These are phyloP conservation scores for Strobilomyces echinocephalus DNA, from an alignment of 768 basidiomycete species.

Conservation along the genomic window DNA sequence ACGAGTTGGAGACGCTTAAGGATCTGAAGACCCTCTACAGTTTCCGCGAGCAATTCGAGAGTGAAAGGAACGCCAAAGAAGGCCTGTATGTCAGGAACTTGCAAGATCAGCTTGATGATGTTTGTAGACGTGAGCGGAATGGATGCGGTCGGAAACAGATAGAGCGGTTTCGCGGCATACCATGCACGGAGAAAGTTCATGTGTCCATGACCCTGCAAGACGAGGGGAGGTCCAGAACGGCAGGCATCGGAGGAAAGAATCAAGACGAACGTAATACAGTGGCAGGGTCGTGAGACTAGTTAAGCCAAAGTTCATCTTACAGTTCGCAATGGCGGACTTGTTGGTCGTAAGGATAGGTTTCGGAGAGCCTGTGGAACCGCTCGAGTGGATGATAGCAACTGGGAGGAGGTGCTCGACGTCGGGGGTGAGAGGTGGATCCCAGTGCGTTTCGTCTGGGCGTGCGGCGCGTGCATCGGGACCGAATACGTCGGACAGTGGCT, in stretches of 20 bases:
- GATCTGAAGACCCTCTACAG: conserved; percentile 38
- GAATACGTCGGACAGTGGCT: conserved; percentile 19
- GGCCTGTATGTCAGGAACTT: conserved; percentile 30
- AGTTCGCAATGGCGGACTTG: conserved; percentile 33
- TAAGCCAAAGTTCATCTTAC: conserved; percentile 29
- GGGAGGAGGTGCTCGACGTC: conserved; percentile 21
- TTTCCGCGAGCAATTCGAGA: conserved; percentile 46
- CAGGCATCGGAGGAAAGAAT: neutral
- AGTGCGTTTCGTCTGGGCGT: conserved; percentile 19
- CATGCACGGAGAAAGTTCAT: conserved; percentile 37
- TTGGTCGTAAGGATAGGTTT: conserved; percentile 40
- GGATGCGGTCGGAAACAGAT: conserved; percentile 38
- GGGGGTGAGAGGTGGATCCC: conserved; percentile 19
- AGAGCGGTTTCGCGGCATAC: conserved; percentile 38
- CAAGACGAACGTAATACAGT: conserved; percentile 29
- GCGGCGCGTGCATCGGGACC: conserved; percentile 11
- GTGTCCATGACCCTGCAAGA: conserved; percentile 21
- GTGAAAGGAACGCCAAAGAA: conserved; percentile 37
- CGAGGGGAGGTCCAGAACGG: neutral
- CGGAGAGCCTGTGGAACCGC: conserved; percentile 42
- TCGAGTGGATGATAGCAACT: conserved; percentile 26
- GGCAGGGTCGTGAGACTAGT: conserved; percentile 25
- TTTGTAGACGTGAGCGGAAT: conserved; percentile 45
- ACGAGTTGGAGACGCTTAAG: conserved; percentile 46
- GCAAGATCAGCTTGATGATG: conserved; percentile 35